Evolutionary conservation across 1,139 yeast genomes (phyloP).

Genomic region (Casaregolazyma suthepensis): DNA sequence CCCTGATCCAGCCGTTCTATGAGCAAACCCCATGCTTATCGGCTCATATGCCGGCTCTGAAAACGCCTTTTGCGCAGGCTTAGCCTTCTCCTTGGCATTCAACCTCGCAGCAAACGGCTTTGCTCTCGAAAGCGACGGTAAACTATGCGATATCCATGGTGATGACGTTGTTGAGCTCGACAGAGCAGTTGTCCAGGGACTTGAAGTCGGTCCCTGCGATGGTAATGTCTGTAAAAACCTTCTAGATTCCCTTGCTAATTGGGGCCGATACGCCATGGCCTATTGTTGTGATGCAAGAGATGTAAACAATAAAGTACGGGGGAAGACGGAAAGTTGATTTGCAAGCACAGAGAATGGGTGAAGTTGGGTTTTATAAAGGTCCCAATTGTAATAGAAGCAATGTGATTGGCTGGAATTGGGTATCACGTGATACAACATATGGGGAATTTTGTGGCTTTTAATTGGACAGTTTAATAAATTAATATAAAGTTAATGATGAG

Average conservation of each 20-base stretch:
- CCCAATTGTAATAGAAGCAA: not conserved
- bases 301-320: not conserved
- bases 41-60: constrained; percentile 4
- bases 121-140: constrained; percentile 3
- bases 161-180: constrained; percentile 3
- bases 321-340: not conserved
- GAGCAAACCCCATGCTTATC: constrained; percentile 1
- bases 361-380: not conserved
- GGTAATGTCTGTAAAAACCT: constrained; percentile 15
- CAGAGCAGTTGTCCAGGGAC: constrained; percentile 2
- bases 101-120: constrained; percentile 9
- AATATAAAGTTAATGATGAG: not conserved
- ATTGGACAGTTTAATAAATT: not conserved
- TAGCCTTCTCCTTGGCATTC: constrained; percentile 1
- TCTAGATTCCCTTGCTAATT: constrained; percentile 9
- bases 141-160: constrained; percentile 8
- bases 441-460: not conserved
- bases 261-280: constrained; percentile 4
- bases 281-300: not conserved
- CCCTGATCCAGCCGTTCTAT: not conserved
- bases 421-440: not conserved
- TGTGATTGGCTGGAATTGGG: not conserved
- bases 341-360: not conserved
- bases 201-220: not conserved
- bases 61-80: constrained; percentile 1